These are phyloP conservation scores for Delphinella strobiligena DNA, from an alignment of 2,329 filamentous ascomycete species.

Conservation along the genomic window DNA sequence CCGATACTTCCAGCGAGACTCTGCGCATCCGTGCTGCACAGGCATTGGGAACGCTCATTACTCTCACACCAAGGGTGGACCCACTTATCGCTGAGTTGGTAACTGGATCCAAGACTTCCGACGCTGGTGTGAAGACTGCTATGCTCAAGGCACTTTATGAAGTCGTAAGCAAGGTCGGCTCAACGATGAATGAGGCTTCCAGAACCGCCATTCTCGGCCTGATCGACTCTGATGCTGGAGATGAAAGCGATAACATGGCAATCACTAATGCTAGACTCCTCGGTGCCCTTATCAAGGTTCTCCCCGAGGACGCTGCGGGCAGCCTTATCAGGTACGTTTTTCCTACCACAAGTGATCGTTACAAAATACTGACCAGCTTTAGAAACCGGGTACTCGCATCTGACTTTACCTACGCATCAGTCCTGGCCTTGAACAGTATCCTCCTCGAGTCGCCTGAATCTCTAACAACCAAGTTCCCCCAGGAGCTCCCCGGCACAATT, in stretches of 20 bases:
- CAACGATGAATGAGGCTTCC: slow-evolving; percentile 88
- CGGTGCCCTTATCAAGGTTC: slow-evolving; percentile 77
- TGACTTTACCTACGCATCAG: slow-evolving; percentile 64
- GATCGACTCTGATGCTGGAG: slow-evolving; percentile 74
- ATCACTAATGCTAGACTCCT: slow-evolving; percentile 86
- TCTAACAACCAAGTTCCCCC: slow-evolving; percentile 55
- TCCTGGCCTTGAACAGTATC: slow-evolving; percentile 80
- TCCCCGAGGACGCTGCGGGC: slow-evolving; percentile 58
- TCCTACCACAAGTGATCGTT: slow-evolving; percentile 1
- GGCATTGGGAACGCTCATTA: slow-evolving; percentile 88
- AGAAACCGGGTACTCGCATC: slow-evolving; percentile 62
- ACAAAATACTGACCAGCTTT: not conserved
- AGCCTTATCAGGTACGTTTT: slow-evolving; percentile 45
- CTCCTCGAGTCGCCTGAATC: slow-evolving; percentile 66
- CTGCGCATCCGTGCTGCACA: slow-evolving; percentile 81
- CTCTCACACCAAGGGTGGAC: slow-evolving; percentile 87
- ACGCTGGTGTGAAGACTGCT: slow-evolving; percentile 77
- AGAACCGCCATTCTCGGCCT: slow-evolving; percentile 73
- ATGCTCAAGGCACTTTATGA: slow-evolving; percentile 97
- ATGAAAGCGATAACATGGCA: slow-evolving; percentile 59
- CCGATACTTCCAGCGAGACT: slow-evolving; percentile 82
- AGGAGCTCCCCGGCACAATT: slow-evolving; percentile 66
- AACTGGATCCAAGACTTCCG: slow-evolving; percentile 83
- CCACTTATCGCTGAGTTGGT: slow-evolving; percentile 87
- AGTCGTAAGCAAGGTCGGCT: slow-evolving; percentile 86